Base-by-base conservation (phyloP, 345 rosid species). In the Tarenaya hassleriana region DNA sequence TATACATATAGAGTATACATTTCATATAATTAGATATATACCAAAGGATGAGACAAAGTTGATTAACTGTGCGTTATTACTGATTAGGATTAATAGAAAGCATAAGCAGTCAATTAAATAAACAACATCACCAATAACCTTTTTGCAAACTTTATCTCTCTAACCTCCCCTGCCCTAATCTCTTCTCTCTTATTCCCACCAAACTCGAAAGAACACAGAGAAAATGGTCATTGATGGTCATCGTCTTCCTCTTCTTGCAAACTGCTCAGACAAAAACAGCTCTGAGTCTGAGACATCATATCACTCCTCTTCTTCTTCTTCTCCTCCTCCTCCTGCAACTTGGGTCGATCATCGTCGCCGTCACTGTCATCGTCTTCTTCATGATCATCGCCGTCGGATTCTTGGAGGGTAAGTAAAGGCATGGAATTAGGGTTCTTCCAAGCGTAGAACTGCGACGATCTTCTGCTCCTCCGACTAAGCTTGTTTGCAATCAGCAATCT, bases 331-430 rank as follows among this genome's bases (percentile, higher is more conserved):
- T 40, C 69, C 14, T 52, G 43, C 11, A 58, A 0, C 32, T 58
- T 45, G 38, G 10, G n/a, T 44, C 58, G 31, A 9, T 58, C 64
- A 65, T 65, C 64, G 51, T 44, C 50, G 43, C n/a, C 43, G 4
- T 29, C 41, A 37, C 38, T 46, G 12, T 46, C 52, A 35, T 43
- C 20, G 21, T 45, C 33, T 34, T n/a, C n/a, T n/a, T 52, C 14
- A 44, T 44, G 55, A 0, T 52, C 68, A 0, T 68, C 69, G 1
- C 57, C 51, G 0, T 74, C 69, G 4, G 77, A 82, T 45, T 77
- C 77, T 33, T 55, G 53, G 11, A 74, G 19, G 7, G 81, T 62
- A 41, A 88, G 84, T 34, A 80, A 81, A 33, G 95, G 97, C 97
- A 84, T 80, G 20, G 95, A 88, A 54, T 67, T 75, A 3, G 88